Evolutionary conservation across 2,329 filamentous ascomycete genomes (phyloP), one percentile per base, ranked within the genome.

Genomic region (Fusarium sp.): DNA sequence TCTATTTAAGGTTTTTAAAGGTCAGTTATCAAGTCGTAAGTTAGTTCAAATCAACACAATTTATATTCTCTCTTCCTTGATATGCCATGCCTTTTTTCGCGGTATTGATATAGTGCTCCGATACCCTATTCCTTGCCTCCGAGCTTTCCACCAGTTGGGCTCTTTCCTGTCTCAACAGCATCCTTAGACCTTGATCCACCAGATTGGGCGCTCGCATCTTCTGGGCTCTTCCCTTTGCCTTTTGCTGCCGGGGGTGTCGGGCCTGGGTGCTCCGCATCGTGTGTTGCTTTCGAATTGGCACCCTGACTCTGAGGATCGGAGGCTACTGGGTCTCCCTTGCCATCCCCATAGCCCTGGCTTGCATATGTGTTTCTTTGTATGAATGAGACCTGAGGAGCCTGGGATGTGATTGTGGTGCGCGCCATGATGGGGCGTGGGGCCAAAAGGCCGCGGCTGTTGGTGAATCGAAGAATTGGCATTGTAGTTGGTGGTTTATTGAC

Each of bases 111-210:
- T 3, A 21, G 21, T 4, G 21, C 21, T 21, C 21, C 21, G 21
- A 21, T 21, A 21, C 4, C 21, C 21, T 21, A 62, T n/a, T 58
- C 46, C 21, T 52, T 52, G 46, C 55, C 55, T 39, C 46, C 55
- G 21, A 58, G 13, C 4, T 19, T 13, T 2, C 55, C 55, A 14
- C 46, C 55, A 1, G 55, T 58, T 12, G 55, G 55, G 21, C 55
- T 58, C 26, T 58, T 43, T 26, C 55, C 55, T 26, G 21, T 58
- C 55, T 58, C 55, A 12, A 58, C 16, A 28, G 55, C 55, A n/a
- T 58, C 55, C 19, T 58, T 58, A 0, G 55, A 58, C 6, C 55
- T 52, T 23, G 55, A 58, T 23, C 55, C 55, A 3, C 55, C 55
- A 1, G 46, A 58, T 52, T 58, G 46, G 2, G 55, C 46, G 14